phyloP scores from a whole-genome alignment of 2,329 filamentous ascomycete species.

The Talaromyces piceae region DNA sequence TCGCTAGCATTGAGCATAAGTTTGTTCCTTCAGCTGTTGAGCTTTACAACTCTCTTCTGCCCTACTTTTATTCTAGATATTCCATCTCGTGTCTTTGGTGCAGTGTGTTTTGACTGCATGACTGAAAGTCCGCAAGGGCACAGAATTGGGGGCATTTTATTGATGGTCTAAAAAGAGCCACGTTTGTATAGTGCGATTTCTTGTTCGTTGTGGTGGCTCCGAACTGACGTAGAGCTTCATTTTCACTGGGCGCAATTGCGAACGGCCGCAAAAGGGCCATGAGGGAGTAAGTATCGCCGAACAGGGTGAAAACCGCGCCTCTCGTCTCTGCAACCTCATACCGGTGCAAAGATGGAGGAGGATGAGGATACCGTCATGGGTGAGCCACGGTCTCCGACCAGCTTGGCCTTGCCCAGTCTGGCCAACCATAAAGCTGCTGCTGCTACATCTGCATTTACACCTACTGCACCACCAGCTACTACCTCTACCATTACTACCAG shows the following conservation, averaged over 20 bases:
- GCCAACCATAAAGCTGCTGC: not conserved
- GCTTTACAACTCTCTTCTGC: not conserved
- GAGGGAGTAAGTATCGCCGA: constrained; percentile 8
- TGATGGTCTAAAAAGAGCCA: not conserved
- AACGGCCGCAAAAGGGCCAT: constrained; percentile 4
- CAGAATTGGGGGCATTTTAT: not conserved
- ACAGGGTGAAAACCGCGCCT: constrained; percentile 4
- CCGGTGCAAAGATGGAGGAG: constrained; percentile 19
- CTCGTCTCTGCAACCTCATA: not conserved
- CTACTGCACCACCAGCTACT: too few relatives aligned
- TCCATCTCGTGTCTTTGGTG: not conserved
- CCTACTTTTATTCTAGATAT: not conserved
- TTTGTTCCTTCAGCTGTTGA: not conserved
- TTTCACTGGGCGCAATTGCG: not conserved
- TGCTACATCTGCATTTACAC: too few relatives aligned
- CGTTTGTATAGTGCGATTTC: not conserved
- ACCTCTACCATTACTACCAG: too few relatives aligned
- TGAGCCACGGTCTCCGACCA: constrained; percentile 13
- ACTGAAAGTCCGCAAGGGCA: not conserved
- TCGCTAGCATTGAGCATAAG: too few relatives aligned
- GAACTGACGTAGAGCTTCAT: not conserved
- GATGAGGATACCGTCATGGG: constrained; percentile 37
- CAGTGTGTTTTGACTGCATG: not conserved
- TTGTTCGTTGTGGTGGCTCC: not conserved
- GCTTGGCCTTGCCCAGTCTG: not conserved